These are phyloP conservation scores for Pleurotus pulmonarius DNA, from an alignment of 768 basidiomycete genomes.

Conservation along the genomic window DNA sequence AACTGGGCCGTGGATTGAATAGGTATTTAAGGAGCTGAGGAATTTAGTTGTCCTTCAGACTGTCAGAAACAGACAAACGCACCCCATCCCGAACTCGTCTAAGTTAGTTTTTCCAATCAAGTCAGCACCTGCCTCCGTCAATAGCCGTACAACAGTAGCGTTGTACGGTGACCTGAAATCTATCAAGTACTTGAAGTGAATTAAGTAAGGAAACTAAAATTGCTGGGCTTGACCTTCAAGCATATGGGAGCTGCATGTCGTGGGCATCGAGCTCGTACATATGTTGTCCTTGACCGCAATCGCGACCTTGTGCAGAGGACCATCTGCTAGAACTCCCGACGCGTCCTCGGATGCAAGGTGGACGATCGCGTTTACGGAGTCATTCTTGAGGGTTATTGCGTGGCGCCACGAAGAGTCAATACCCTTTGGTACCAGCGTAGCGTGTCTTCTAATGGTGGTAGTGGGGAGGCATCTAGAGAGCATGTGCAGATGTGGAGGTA, in stretches of 20 bases:
- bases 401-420: conserved; percentile 21
- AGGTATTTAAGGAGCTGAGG: conserved; percentile 69
- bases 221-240: conserved; percentile 44
- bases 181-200: conserved; percentile 19
- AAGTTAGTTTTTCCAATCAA: conserved; percentile 90
- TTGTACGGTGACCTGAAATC: conserved; percentile 80
- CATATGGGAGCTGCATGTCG: conserved; percentile 77
- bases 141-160: conserved; percentile 73
- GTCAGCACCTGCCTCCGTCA: conserved; percentile 60
- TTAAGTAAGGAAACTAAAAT: not conserved
- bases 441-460: not conserved
- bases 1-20: conserved; percentile 74
- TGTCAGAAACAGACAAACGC: conserved; percentile 17
- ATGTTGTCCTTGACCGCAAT: conserved; percentile 90
- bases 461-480: not conserved
- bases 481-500: not conserved
- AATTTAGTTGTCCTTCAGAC: not conserved
- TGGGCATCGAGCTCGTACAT: conserved; percentile 56
- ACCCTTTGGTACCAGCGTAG: not conserved
- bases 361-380: conserved; percentile 55
- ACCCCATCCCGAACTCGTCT: conserved; percentile 99
- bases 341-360: conserved; percentile 39
- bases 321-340: conserved; percentile 35
- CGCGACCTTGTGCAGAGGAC: conserved; percentile 35
- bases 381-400: conserved; percentile 32